These are phyloP conservation scores for Truncatella angustata DNA, from an alignment of 2,329 filamentous ascomycete species.

Conservation along the genomic window DNA sequence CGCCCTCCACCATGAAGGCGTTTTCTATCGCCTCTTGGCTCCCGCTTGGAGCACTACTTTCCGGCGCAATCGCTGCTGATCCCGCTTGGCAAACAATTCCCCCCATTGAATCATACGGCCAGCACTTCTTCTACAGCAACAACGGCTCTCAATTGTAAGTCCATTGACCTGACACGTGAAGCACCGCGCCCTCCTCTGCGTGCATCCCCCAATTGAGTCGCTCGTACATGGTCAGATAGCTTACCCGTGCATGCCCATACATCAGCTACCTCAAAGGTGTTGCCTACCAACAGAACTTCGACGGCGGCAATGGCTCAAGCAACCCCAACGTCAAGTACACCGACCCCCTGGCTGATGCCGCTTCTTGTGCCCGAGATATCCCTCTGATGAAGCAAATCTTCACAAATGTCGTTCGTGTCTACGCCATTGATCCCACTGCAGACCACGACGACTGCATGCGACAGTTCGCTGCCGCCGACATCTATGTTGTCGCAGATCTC, in stretches of 20 bases:
- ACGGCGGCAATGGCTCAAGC: constrained; percentile 43
- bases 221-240: too few species aligned
- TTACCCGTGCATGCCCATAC: too few species aligned
- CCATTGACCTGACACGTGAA: too few species aligned
- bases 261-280: constrained; percentile 78
- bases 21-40: constrained; percentile 21
- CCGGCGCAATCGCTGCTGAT: constrained; percentile 21
- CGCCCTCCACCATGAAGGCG: constrained; percentile 22
- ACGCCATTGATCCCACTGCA: constrained; percentile 78
- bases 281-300: constrained; percentile 85
- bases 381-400: constrained; percentile 74
- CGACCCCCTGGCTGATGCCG: constrained; percentile 76
- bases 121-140: constrained; percentile 36
- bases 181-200: background rate
- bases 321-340: constrained; percentile 56
- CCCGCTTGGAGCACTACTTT: constrained; percentile 22
- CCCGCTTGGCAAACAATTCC: constrained; percentile 29
- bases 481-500: constrained; percentile 93
- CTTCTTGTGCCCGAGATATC: constrained; percentile 79
- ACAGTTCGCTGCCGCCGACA: constrained; percentile 76
- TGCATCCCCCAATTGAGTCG: background rate
- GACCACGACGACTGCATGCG: constrained; percentile 86
- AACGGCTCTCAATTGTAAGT: constrained; percentile 70
- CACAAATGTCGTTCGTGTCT: constrained; percentile 94
- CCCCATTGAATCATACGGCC: constrained; percentile 27